Base-by-base conservation (phyloP, 495 filamentous ascomycete species). In the Podospora tetraspora region DNA sequence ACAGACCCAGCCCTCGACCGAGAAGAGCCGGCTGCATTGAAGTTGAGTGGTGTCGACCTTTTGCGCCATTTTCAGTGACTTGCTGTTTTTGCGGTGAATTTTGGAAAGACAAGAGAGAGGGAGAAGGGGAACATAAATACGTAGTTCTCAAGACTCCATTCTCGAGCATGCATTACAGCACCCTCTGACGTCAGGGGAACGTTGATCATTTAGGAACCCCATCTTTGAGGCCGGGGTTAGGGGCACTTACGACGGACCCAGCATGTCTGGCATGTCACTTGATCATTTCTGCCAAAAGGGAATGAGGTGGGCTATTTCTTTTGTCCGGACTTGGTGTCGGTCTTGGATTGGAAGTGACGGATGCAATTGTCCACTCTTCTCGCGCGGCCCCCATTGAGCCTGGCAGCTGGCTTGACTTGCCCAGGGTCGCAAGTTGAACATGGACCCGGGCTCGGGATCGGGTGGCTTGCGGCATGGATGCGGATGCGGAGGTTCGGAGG, bases 1-100 rank as follows among this genome's bases (percentile, higher is more conserved):
- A 21, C 84, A 85, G 0, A 88, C 83, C 29, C 84, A 78, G 21
- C 84, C 85, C 59, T 85, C 75, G 22, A 88, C 85, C 24, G 77
- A 78, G 78, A 86, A 87, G 57, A 89, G 79, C 25, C 69, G 78
- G 16, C 66, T 64, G 7, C 75, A 79, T 43, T 77, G 69, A 59
- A 82, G 77, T 4, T 75, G 67, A n/a, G 70, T 56, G 9, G 78
- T 79, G 29, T 76, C 71, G 10, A 75, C 73, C 71, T 76, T 78
- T 24, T 63, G 62, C 3, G 61, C 43, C 62, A 64, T 63, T 24
- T 27, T 52, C 34, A 16, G 13, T 16, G 37, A 19, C 7, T 43
- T 12, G 32, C 13, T 13, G 9, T 37, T 13, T 12, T 4, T 43
- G 37, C 19, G 0, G 37, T 8, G 43, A n/a, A 8, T 52, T 52